A percentile compares a stretch with the other conserved stretches of the same genome.
Evolutionary conservation across 2,329 filamentous ascomycete species (phyloP).

Genomic region (Raffaelea ambrosiae): DNA sequence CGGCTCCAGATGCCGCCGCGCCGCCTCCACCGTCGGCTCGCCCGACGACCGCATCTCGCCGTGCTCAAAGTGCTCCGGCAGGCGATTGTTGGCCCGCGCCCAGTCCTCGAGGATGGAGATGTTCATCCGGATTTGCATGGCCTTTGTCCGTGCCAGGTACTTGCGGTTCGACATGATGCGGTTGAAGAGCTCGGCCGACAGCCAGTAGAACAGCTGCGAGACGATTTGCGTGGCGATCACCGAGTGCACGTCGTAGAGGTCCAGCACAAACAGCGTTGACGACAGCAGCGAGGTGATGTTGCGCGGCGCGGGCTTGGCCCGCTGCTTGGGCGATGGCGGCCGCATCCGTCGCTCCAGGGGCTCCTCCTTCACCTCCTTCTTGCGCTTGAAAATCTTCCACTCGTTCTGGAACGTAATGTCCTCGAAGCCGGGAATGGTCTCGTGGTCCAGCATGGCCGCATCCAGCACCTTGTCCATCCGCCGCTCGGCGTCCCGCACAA

Average conservation of each 20-base stretch:
- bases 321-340: constrained; percentile 85
- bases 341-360: constrained; percentile 84
- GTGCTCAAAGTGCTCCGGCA: constrained; percentile 91
- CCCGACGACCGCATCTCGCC: constrained; percentile 79
- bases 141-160: constrained; percentile 91
- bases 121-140: constrained; percentile 99
- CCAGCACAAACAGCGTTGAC: constrained; percentile 91
- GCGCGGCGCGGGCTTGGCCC: constrained; percentile 83
- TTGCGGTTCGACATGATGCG: constrained; percentile 94
- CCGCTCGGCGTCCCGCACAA: constrained; percentile 90
- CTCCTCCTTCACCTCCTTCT: constrained; percentile 82
- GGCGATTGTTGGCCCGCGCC: constrained; percentile 86
- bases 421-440: constrained; percentile 95
- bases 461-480: constrained; percentile 95
- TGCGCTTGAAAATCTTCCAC: constrained; percentile 94
- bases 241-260: constrained; percentile 98
- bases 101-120: constrained; percentile 92
- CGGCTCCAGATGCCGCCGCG: constrained; percentile 76
- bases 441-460: constrained; percentile 89
- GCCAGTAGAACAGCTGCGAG: constrained; percentile 90
- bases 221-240: constrained; percentile 90
- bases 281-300: constrained; percentile 94
- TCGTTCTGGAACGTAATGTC: constrained; percentile 97
- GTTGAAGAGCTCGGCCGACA: constrained; percentile 94
- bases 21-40: constrained; percentile 78